phyloP scores from a whole-genome alignment of 495 filamentous ascomycete species.

The Daldinia decipiens region DNA sequence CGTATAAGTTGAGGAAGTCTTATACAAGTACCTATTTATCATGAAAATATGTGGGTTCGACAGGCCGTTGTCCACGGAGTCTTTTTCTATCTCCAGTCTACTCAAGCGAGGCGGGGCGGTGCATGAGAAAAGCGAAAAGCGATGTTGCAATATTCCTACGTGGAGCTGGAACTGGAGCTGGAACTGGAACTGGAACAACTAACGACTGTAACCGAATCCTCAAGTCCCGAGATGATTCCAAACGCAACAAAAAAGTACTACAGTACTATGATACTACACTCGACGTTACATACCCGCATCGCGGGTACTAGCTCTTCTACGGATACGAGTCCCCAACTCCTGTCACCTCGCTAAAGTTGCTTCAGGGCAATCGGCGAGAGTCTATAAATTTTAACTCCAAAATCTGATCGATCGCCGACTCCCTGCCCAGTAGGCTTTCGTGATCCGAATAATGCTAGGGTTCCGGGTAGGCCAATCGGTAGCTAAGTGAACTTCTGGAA shows the following conservation, averaged over 20 bases:
- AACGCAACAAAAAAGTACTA: slow-evolving; percentile 16
- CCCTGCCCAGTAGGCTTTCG: slow-evolving; percentile 35
- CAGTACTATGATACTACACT: slow-evolving; percentile 8
- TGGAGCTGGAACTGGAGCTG: background rate
- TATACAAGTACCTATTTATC: slow-evolving; percentile 44
- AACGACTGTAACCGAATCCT: slow-evolving; percentile 34
- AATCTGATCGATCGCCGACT: slow-evolving; percentile 41
- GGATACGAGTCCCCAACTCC: slow-evolving; percentile 24
- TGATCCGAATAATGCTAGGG: slow-evolving; percentile 30
- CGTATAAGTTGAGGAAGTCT: slow-evolving; percentile 27
- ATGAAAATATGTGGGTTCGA: slow-evolving; percentile 18
- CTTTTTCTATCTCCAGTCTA: slow-evolving; percentile 24
- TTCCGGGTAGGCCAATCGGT: slow-evolving; percentile 39
- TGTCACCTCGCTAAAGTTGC: slow-evolving; percentile 34
- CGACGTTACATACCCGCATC: slow-evolving; percentile 12
- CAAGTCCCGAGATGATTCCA: slow-evolving; percentile 40
- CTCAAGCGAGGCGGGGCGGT: slow-evolving; percentile 33
- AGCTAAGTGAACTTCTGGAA: slow-evolving; percentile 40
- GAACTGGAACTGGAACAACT: background rate
- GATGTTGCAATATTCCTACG: slow-evolving; percentile 35
- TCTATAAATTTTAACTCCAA: slow-evolving; percentile 20
- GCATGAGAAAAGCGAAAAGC: slow-evolving; percentile 21
- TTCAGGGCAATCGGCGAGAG: slow-evolving; percentile 11
- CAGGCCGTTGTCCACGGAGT: slow-evolving; percentile 14
- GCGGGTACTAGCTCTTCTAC: background rate